A percentile compares a stretch with the other conserved stretches of the same genome.
Conservation (phyloP, 495 filamentous ascomycete species). For the Hypoxylon subgilvum region DNA sequence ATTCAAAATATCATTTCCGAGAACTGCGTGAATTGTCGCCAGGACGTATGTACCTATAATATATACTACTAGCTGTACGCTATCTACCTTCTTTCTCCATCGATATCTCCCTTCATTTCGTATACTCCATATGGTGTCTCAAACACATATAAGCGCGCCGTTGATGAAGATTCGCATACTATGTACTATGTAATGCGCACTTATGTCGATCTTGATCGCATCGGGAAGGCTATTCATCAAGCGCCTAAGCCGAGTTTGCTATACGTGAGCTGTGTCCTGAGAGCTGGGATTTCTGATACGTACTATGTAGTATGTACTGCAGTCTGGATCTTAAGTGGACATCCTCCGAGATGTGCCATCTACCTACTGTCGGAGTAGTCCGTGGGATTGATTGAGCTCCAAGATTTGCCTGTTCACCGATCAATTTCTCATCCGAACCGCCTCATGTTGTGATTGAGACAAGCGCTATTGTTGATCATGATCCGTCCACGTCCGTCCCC, state of each 20-base stretch:
- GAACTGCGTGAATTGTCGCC: constrained; percentile 26
- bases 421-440: too few species aligned
- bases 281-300: constrained; percentile 7
- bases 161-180: constrained; percentile 36
- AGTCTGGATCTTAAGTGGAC: constrained; percentile 15
- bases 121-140: constrained; percentile 25
- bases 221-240: constrained; percentile 18
- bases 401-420: background rate
- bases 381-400: constrained; percentile 12
- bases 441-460: background rate
- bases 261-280: constrained; percentile 17
- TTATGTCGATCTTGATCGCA: constrained; percentile 30
- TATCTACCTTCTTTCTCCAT: constrained; percentile 11
- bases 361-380: constrained; percentile 14
- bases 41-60: too few species aligned
- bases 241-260: constrained; percentile 13
- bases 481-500: too few species aligned
- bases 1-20: constrained; percentile 35
- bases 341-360: constrained; percentile 23
- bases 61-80: too few species aligned
- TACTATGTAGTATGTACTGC: too few species aligned
- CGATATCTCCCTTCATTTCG: constrained; percentile 28
- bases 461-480: background rate
- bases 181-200: too few species aligned
- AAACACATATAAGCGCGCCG: constrained; percentile 26